Conservation (phyloP, 2,329 filamentous ascomycete genomes). For the Daldinia sp. region DNA sequence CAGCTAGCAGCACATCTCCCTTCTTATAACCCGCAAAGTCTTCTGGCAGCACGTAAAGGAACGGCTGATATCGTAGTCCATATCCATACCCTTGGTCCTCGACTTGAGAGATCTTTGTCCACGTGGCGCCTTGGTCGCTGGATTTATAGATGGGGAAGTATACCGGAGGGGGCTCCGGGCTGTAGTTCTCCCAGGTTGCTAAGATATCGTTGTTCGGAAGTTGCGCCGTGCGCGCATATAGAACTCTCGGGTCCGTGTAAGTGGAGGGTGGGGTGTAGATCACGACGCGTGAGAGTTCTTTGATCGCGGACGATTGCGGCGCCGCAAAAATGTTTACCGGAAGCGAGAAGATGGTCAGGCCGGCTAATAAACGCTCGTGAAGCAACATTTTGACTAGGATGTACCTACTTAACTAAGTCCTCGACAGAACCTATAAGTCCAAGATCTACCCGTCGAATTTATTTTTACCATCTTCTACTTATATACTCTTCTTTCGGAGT, state of each 20-base stretch:
- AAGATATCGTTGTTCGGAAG: constrained; percentile 57
- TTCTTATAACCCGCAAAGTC: constrained; percentile 64
- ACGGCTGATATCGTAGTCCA: constrained; percentile 74
- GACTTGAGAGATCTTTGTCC: constrained; percentile 70
- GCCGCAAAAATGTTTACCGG: neutral
- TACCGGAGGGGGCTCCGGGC: constrained; percentile 62
- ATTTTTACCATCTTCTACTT: constrained; percentile 6
- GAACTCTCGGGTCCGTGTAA: constrained; percentile 54
- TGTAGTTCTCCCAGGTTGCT: constrained; percentile 65
- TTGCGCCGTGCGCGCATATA: constrained; percentile 56
- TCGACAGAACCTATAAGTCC: neutral
- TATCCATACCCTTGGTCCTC: constrained; percentile 70
- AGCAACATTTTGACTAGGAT: constrained; percentile 20
- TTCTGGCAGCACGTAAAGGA: constrained; percentile 69
- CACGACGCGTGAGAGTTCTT: constrained; percentile 27
- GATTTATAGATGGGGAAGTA: constrained; percentile 64
- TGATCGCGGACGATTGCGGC: constrained; percentile 9
- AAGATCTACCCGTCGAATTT: constrained; percentile 5
- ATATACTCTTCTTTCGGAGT: constrained; percentile 20
- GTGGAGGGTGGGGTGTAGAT: constrained; percentile 55
- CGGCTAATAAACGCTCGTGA: constrained; percentile 14
- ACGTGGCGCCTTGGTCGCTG: constrained; percentile 64
- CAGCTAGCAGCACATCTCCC: constrained; percentile 70
- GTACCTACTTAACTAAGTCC: neutral
- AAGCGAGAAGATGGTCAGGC: constrained; percentile 18